Evolutionary conservation across 306 rosid genomes (phyloP).

Genomic region (Castanea crenata): DNA sequence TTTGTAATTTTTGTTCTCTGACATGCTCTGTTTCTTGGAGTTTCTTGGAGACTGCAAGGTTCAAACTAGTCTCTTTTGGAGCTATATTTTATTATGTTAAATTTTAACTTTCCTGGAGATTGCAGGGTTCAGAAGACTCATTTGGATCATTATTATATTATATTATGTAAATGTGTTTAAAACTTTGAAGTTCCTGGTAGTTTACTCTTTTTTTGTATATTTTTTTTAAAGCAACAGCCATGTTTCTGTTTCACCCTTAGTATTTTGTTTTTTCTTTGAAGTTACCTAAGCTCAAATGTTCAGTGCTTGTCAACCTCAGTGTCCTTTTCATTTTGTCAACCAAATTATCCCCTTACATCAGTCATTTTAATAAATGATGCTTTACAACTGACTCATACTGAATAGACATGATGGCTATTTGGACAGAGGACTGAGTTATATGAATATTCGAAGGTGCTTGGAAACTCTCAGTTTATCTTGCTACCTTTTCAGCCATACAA

Average conservation of each 20-base stretch:
- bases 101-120: constrained; percentile 5
- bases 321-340: constrained; percentile 2
- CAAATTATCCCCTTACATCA: background rate
- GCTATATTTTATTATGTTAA: background rate
- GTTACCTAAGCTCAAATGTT: background rate
- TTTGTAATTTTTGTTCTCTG: constrained; percentile 8
- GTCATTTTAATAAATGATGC: constrained; percentile 1
- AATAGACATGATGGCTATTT: constrained; percentile 27
- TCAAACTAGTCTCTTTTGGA: background rate
- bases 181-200: background rate
- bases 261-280: constrained; percentile 6
- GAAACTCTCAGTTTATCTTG: constrained; percentile 88
- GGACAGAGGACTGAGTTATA: constrained; percentile 91
- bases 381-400: constrained; percentile 9
- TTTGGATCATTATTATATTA: background rate
- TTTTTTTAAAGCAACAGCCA: background rate
- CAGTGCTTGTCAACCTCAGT: constrained; percentile 6
- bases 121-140: constrained; percentile 1
- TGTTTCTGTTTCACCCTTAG: constrained; percentile 1
- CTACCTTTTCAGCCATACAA: constrained; percentile 90
- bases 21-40: constrained; percentile 13
- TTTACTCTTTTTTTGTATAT: background rate
- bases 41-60: constrained; percentile 15
- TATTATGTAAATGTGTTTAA: background rate
- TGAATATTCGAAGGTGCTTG: constrained; percentile 88